Percentiles rank a stretch among this genome's conserved stretches.
phyloP scores from a whole-genome alignment of 2,329 filamentous ascomycete genomes.

The Curvularia hawaiiensis region DNA sequence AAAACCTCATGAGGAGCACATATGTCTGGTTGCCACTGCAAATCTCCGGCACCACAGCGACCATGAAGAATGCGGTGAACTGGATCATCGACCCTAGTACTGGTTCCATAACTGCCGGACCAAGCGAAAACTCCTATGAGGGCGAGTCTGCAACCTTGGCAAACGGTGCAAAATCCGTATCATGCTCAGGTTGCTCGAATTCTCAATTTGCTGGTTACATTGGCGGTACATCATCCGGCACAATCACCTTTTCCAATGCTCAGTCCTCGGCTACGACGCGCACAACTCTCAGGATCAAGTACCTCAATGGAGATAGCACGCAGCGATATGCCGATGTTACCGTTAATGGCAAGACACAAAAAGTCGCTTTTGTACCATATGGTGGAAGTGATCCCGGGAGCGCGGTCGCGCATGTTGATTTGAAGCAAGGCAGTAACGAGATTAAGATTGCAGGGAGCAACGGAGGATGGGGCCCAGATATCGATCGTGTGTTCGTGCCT shows the following conservation, averaged over 20 bases:
- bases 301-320: conserved; percentile 60
- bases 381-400: conserved; percentile 52
- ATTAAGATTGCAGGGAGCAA: conserved; percentile 54
- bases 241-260: conserved; percentile 56
- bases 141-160: conserved; percentile 56
- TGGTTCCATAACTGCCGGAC: conserved; percentile 53
- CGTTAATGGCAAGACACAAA: conserved; percentile 60
- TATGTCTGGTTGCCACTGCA: conserved; percentile 69
- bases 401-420: conserved; percentile 55
- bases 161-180: conserved; percentile 52
- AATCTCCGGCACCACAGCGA: conserved; percentile 59
- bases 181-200: conserved; percentile 60
- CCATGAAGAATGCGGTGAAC: conserved; percentile 57
- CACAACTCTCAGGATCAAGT: conserved; percentile 61
- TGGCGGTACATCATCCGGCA: conserved; percentile 54
- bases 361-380: conserved; percentile 61
- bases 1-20: conserved; percentile 64
- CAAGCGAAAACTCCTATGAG: conserved; percentile 57
- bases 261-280: conserved; percentile 51
- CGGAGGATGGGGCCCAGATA: conserved; percentile 56
- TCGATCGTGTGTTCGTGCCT: conserved; percentile 62
- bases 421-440: conserved; percentile 58
- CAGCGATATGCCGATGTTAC: conserved; percentile 60
- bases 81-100: conserved; percentile 58
- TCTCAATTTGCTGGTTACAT: conserved; percentile 56